Evolutionary conservation across 129 eudicot genomes (phyloP), one percentile per base, ranked within the genome.

Genomic region (Apium graveolens): DNA sequence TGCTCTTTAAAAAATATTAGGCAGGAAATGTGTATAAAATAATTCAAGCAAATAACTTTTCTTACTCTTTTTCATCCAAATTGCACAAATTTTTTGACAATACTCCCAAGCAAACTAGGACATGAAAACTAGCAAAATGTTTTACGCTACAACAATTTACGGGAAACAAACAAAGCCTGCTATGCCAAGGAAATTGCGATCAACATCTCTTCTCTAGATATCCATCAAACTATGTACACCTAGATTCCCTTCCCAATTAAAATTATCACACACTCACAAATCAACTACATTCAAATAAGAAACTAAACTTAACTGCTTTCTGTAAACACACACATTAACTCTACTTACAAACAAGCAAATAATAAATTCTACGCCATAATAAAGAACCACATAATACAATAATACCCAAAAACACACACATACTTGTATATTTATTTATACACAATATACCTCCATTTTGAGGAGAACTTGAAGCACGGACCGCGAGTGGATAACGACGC

Each of bases 381-480:
- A n/a, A n/a, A n/a, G n/a, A n/a, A n/a, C n/a, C 68, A 35, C 42
- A 41, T 18, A 17, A 49, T 18, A 49, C 5, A 49, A 0, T 20
- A 27, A n/a, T 0, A 41, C 11, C 24, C 32, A 21, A n/a, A n/a
- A 26, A 39, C 3, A 41, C 0, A 72, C 29, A 31, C 5, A 42
- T n/a, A 70, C 1, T 70, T 35, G 14, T 20, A 4, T n/a, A n/a
- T n/a, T n/a, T 13, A n/a, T 6, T 0, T 0, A 10, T 13, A 41
- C 39, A 70, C 12, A n/a, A 43, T 66, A 35, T 45, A 86, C 96
- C 92, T 76, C 84, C 87, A n/a, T 66, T 49, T 80, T 82, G 83
- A 38, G 78, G 46, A 20, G 96, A 82, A 81, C 81, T 69, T 42
- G 82, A 80, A 78, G 90, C 92, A 70, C 26, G 83, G 76, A 81